Base-by-base conservation (phyloP, 2,329 filamentous ascomycete species). In the Grosmannia serpens region DNA sequence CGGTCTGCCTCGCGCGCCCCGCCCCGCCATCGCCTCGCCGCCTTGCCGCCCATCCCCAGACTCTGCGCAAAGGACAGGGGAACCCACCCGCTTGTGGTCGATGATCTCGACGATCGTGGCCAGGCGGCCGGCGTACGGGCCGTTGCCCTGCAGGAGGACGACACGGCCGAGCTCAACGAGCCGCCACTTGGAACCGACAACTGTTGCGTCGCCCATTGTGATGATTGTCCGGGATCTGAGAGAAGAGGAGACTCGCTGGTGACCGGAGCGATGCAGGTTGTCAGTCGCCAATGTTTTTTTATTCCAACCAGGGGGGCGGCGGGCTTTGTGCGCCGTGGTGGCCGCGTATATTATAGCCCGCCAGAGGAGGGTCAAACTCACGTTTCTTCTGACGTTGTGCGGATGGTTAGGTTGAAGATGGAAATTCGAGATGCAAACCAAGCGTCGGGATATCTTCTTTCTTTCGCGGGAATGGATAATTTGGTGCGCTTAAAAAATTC, bases 51-150 rank as follows among this genome's bases (percentile, higher is more conserved):
- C 56, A 56, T 60, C 41, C n/a, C n/a, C n/a, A n/a, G n/a, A n/a
- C n/a, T n/a, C 31, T 38, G 3, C 15, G 11, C 20, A 17, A n/a
- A 44, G 41, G 41, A 44, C 11, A 47, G 8, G 22, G 59, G 49
- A 60, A 90, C 94, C 75, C 95, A 99, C 94, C 80, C 94, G 91
- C 86, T 96, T 96, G 88, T 99, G 92, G 81, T 99, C 94, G 81
- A 99, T 94, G 78, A 99, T 97, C 86, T 99, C 92, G 78, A 96
- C 91, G 73, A 99, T 92, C 71, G 86, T 81, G 71, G 91, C 95
- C 70, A 97, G 85, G 75, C 89, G 89, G 80, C 91, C 91, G 69
- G 81, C 80, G 81, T 79, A 88, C 70, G 86, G 85, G 73, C 91
- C 88, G 74, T 83, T 79, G 71, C 76, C 77, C 77, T 89, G 87